Conservation (phyloP, 768 basidiomycete genomes). For the Tulasnella sp. region DNA sequence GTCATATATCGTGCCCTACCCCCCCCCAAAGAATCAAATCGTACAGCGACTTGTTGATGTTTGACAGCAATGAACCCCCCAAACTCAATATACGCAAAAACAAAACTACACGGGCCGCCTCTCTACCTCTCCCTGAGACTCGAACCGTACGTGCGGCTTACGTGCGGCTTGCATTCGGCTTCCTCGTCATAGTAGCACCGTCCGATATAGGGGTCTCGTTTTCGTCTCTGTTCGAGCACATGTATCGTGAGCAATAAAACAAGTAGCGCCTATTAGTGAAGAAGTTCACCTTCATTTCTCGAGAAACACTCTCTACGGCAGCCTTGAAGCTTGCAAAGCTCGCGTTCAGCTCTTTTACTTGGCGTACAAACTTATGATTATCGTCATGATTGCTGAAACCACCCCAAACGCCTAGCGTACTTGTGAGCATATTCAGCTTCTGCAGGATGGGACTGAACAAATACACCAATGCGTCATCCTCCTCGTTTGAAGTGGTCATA, state of each 20-base stretch:
- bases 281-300: not conserved
- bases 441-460: not conserved
- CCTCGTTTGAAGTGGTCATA: not conserved
- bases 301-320: not conserved
- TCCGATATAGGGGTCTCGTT: not conserved
- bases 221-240: not conserved
- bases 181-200: not conserved
- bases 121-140: too few species aligned
- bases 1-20: too few species aligned
- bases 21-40: too few species aligned
- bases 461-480: not conserved
- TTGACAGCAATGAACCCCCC: too few species aligned
- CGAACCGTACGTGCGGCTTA: too few species aligned
- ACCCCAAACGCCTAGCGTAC: too few species aligned
- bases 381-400: too few species aligned
- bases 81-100: not conserved
- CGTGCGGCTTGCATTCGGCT: not conserved
- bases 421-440: not conserved
- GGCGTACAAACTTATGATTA: not conserved
- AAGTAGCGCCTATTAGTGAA: not conserved
- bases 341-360: not conserved
- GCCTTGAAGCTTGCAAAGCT: not conserved
- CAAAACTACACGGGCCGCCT: not conserved
- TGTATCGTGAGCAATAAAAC: not conserved
- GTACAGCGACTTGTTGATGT: too few species aligned